Percentiles rank a stretch among this genome's conserved stretches.
Evolutionary conservation across 2,329 filamentous ascomycete species (phyloP).

Genomic region (Eutypella sp.): DNA sequence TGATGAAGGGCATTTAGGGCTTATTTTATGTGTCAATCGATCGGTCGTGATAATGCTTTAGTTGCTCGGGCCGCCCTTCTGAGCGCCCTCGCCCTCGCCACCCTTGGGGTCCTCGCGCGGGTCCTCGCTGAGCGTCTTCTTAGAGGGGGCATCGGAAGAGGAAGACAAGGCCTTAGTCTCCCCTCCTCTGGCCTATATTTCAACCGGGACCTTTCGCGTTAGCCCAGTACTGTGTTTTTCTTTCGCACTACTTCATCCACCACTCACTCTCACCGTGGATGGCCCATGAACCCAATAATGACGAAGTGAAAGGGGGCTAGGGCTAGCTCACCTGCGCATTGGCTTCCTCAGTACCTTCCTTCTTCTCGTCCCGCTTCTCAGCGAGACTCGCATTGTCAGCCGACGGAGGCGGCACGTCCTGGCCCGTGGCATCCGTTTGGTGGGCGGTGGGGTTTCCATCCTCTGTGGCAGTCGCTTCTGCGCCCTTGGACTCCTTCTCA

Average conservation of each 20-base stretch:
- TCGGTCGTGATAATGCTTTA: no score
- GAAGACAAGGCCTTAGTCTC: constrained; percentile 15
- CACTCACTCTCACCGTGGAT: constrained; percentile 6
- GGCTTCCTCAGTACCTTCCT: constrained; percentile 16
- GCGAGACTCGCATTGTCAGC: constrained; percentile 14
- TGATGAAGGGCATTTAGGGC: no score
- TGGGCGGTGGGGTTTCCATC: constrained; percentile 4
- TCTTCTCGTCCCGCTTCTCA: constrained; percentile 15
- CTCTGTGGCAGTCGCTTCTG: not conserved
- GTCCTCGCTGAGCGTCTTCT: constrained; percentile 17
- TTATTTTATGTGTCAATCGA: no score
- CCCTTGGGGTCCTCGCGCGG: constrained; percentile 22
- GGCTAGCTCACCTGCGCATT: constrained; percentile 13
- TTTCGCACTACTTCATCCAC: no score
- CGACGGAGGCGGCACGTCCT: constrained; percentile 10
- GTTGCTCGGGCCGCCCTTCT: constrained; percentile 13
- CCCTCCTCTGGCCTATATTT: not conserved
- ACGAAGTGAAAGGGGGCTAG: not conserved
- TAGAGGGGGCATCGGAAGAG: constrained; percentile 17
- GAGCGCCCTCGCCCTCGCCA: constrained; percentile 15
- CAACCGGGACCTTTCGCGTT: not conserved
- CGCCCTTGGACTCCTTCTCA: not conserved
- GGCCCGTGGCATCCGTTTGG: constrained; percentile 7
- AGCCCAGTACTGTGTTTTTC: not conserved
- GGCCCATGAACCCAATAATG: not conserved